Evolutionary conservation across 768 basidiomycete species (phyloP), one percentile per base, ranked within the genome.

Genomic region (Rhizopogon roseolus): DNA sequence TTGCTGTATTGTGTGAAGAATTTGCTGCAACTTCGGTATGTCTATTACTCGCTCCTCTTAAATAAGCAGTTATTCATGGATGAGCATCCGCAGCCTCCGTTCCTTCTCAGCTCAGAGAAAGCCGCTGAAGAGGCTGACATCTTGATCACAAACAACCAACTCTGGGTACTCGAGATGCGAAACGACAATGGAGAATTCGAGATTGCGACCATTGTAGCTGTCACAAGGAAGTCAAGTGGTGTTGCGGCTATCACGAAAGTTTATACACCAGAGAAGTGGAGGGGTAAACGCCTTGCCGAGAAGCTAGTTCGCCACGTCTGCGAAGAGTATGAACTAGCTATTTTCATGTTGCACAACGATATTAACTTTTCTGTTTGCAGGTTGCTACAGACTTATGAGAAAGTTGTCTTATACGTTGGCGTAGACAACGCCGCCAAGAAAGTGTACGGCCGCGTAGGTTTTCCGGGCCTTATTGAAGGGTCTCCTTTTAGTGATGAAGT

Each of bases 191-290:
- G 14, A 36, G 46, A 48, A 37, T 22, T 22, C 7, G 46, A 48
- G 14, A 64, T 79, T 48, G 71, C 79, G 4, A 77, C 75, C 17
- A 75, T 84, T 40, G 81, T 80, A 43, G 81, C 81, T 14, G 80
- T 77, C 19, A 78, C 81, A n/a, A 76, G 81, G n/a, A 71, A 71
- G 49, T 78, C 77, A 11, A 63, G 71, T 53, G 69, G 67, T 10
- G 77, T 81, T 22, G 75, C 78, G 13, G 80, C 78, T 3, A 80
- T 83, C 58, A 81, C 81, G 7, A 84, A 83, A 63, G 81, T 82
- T 1, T 81, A 77, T 61, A 84, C 81, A 17, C 71, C 73, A 32
- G 70, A 73, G 0, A 59, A 61, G 25, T 80, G 72, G 71, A 65
- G 81, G 53, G 67, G 75, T 11, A 64, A 62, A 34, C 77, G 82